These are phyloP conservation scores for Ilyonectria destructans DNA, from an alignment of 2,329 filamentous ascomycete species.

Conservation along the genomic window DNA sequence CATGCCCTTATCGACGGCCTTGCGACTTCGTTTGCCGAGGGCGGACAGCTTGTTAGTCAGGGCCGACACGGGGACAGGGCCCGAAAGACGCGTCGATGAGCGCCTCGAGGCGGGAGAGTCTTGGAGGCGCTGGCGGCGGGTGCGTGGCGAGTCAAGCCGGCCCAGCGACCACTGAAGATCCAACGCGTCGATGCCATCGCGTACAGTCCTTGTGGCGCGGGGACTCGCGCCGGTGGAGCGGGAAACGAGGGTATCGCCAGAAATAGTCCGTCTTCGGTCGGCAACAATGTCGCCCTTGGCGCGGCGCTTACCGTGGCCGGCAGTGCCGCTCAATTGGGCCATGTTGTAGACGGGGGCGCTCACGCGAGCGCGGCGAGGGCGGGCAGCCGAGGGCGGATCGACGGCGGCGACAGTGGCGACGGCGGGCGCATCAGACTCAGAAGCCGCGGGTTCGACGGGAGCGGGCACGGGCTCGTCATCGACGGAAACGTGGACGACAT, in stretches of 20 bases:
- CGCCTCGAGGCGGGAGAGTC: constrained; percentile 55
- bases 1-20: constrained; percentile 66
- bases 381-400: constrained; percentile 51
- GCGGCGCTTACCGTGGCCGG: constrained; percentile 72
- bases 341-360: constrained; percentile 78
- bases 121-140: constrained; percentile 51
- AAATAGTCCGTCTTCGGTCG: constrained; percentile 64
- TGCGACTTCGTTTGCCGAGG: constrained; percentile 74
- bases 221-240: constrained; percentile 36
- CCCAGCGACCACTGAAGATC: constrained; percentile 62
- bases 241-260: constrained; percentile 57
- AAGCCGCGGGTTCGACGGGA: constrained; percentile 24
- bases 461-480: constrained; percentile 34
- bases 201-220: constrained; percentile 41
- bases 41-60: constrained; percentile 66
- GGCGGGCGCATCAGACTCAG: constrained; percentile 28
- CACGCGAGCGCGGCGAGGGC: constrained; percentile 70
- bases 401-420: constrained; percentile 44
- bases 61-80: constrained; percentile 58
- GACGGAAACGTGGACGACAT: constrained; percentile 54
- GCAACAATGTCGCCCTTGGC: constrained; percentile 66
- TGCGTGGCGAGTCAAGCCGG: constrained; percentile 55
- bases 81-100: constrained; percentile 60
- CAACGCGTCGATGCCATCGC: constrained; percentile 64
- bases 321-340: constrained; percentile 74